These are phyloP conservation scores for Coemansia reversa DNA, from an alignment of 192 early-diverging fungal species.

Conservation along the genomic window DNA sequence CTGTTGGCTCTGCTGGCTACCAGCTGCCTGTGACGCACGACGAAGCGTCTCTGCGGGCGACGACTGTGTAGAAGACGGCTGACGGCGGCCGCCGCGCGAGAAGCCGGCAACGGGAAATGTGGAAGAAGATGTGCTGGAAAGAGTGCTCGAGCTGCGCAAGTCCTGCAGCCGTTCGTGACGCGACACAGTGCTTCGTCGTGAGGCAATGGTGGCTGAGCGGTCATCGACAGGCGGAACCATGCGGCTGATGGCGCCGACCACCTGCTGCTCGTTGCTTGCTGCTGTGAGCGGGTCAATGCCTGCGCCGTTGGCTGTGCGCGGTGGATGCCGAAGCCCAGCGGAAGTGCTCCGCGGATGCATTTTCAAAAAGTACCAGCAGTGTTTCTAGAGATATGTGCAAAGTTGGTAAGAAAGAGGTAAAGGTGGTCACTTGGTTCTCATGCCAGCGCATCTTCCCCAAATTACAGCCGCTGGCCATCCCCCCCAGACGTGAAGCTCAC, in stretches of 20 bases:
- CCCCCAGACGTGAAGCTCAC: not conserved
- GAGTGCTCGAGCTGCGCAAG: constrained; percentile 15
- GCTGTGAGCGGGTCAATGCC: constrained; percentile 30
- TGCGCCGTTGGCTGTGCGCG: constrained; percentile 2
- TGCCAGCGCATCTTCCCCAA: not conserved
- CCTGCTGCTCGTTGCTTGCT: not conserved
- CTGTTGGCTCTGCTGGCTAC: not conserved
- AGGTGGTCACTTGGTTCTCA: not conserved
- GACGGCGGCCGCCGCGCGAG: not conserved
- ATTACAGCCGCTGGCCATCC: not conserved
- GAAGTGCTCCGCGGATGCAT: constrained; percentile 34
- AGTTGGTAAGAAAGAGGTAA: not conserved
- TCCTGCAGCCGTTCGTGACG: constrained; percentile 34
- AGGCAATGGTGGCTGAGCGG: constrained; percentile 10
- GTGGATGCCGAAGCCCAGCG: constrained; percentile 1
- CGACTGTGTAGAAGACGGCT: not conserved
- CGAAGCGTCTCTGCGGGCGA: not conserved
- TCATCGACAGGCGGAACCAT: constrained; percentile 31
- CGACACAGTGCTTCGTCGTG: constrained; percentile 9
- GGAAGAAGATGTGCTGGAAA: not conserved
- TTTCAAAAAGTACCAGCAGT: not conserved
- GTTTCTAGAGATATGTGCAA: not conserved
- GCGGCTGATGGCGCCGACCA: constrained; percentile 27
- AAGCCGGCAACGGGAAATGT: not conserved
- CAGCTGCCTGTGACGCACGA: not conserved